phyloP scores from a whole-genome alignment of 352 stramenopile species.

The Halophytophthora batemanensis region DNA sequence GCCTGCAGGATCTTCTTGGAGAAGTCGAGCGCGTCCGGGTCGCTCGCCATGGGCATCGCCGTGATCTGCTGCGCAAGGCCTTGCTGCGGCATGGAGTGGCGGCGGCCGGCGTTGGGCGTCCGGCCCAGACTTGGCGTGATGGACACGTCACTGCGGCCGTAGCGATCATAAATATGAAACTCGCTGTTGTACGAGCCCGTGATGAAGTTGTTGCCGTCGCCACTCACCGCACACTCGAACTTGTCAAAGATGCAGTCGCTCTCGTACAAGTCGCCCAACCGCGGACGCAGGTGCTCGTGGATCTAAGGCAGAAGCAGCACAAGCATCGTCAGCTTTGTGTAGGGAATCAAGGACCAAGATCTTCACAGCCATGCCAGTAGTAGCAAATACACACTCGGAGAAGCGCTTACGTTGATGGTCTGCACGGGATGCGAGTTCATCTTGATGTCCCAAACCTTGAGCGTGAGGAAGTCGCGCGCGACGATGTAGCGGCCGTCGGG shows the following conservation, averaged over 20 bases:
- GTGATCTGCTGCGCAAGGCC: slow-evolving; percentile 61
- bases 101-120: slow-evolving; percentile 37
- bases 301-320: slow-evolving; percentile 38
- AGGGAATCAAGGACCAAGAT: neutral
- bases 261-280: slow-evolving; percentile 92
- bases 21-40: slow-evolving; percentile 69
- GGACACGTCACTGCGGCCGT: slow-evolving; percentile 72
- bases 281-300: slow-evolving; percentile 90
- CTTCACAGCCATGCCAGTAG: no score
- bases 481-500: slow-evolving; percentile 93
- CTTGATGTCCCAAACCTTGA: slow-evolving; percentile 97
- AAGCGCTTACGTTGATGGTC: slow-evolving; percentile 84
- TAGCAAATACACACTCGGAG: no score
- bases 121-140: slow-evolving; percentile 40
- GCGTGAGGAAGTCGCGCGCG: slow-evolving; percentile 93
- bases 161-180: slow-evolving; percentile 91
- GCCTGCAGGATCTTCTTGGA: slow-evolving; percentile 85
- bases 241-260: slow-evolving; percentile 98
- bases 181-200: slow-evolving; percentile 95
- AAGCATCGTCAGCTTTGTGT: neutral
- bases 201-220: slow-evolving; percentile 90
- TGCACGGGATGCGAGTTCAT: slow-evolving; percentile 92
- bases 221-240: slow-evolving; percentile 92
- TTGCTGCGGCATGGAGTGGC: slow-evolving; percentile 70
- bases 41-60: slow-evolving; percentile 21